These are phyloP conservation scores for Beta macrorhiza DNA, from an alignment of 179 eudicot species.

Conservation along the genomic window DNA sequence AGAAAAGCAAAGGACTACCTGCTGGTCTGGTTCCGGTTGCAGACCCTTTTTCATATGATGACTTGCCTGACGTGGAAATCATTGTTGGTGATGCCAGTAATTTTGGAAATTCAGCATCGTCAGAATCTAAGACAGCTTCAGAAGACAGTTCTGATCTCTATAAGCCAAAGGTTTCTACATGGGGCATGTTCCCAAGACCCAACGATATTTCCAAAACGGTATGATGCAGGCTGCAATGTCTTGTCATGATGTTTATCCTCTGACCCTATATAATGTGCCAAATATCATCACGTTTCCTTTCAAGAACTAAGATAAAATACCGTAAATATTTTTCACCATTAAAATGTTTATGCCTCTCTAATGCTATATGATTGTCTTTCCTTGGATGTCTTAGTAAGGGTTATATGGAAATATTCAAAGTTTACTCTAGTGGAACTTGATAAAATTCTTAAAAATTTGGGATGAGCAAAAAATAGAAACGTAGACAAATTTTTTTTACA, in stretches of 20 bases:
- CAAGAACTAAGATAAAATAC: no score
- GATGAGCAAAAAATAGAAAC: not conserved
- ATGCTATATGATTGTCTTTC: not conserved
- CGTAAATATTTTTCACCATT: not conserved
- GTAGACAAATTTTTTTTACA: not conserved
- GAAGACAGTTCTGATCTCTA: conserved; percentile 59
- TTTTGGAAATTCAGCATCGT: conserved; percentile 41
- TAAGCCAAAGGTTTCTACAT: conserved; percentile 92
- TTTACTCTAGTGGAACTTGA: not conserved
- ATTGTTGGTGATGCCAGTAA: conserved; percentile 76
- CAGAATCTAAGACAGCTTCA: conserved; percentile 32
- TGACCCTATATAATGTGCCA: not conserved
- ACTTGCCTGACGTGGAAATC: conserved; percentile 78
- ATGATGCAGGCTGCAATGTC: conserved; percentile 23
- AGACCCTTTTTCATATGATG: conserved; percentile 54
- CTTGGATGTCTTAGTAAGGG: not conserved
- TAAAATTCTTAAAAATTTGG: no score
- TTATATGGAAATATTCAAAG: not conserved
- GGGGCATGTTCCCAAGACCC: conserved; percentile 95
- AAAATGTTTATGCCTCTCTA: not conserved
- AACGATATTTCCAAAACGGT: conserved; percentile 76
- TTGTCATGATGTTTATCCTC: conserved; percentile 9
- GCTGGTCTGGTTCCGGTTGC: conserved; percentile 63
- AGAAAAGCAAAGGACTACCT: conserved; percentile 57
- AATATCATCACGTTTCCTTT: not conserved